Base-by-base conservation (phyloP, 768 basidiomycete species). In the Xerocomellus intermedius region DNA sequence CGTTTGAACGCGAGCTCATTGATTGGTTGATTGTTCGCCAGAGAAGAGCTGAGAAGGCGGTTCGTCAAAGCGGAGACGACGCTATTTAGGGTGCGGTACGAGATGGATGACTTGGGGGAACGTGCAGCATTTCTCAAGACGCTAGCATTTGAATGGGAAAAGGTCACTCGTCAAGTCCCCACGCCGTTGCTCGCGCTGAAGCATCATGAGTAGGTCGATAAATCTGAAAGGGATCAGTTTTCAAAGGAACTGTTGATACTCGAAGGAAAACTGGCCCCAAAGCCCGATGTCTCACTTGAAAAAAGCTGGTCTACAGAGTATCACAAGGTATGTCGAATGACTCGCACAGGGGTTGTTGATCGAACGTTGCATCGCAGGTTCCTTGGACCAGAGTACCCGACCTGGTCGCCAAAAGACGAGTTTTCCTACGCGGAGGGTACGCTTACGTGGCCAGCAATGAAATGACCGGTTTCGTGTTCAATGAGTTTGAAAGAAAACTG, bases 361-460 rank as follows among this genome's bases (percentile, higher is more conserved):
- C 38, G 9, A 44, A 32, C 30, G 17, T 46, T 46, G 10, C 17
- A n/a, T 32, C 5, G 9, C 45, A 97, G 94, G 94, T 98, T n/a
- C 86, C 82, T 69, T 99, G 97, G 97, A 94, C 89, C 13, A 85
- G 87, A 57, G 95, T 98, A 3, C 92, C 93, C 6, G 94, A 97
- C 70, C 81, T 99, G 2, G 89, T 99, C 8, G 88, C 87, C 56
- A 84, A 80, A 65, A 79, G 96, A 19, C 80, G 79, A 42, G 91
- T 98, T 1, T 84, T 91, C 57, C 74, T 99, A 37, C 79, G 78
- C 56, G 78, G 75, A 7, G 96, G 95, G 1, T 86, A 85, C 78
- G 95, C 95, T n/a, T 98, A 91, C 64, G 94, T 98, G 16, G 87
- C 90, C 16, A 77, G 73, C 46, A 76, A 75, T 48, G 85, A 93